Evolutionary conservation across 495 filamentous ascomycete species (phyloP), one percentile per base, ranked within the genome.

Genomic region (Aspergillus heteromorphus): DNA sequence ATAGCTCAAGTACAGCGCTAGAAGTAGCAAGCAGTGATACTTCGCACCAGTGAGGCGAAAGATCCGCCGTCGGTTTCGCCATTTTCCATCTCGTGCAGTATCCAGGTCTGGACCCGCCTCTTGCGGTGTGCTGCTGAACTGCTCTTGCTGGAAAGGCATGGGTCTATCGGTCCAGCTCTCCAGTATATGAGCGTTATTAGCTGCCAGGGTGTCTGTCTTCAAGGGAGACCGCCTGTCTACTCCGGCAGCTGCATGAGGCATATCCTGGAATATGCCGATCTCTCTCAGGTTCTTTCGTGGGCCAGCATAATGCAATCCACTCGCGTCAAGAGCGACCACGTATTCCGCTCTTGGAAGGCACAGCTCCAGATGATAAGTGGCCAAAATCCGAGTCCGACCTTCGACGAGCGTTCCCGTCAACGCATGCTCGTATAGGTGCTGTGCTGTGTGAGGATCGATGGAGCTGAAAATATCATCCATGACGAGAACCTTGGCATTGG

Each of bases 401-500:
- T 41, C 13, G 17, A 42, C 38, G 21, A 61, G 47, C 9, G 27
- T 51, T 8, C 65, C 54, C 17, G 38, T 61, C 1, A 23, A 67
- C 47, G 49, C 58, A 23, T 38, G 74, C 49, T 89, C 20, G 21
- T 47, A 47, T 23, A 47, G 6, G 27, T 47, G 43, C 21, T 47
- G 43, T 13, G 43, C 43, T 6, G 43, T 47, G 19, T 48, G 34
- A 13, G 36, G 61, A 57, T 78, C 72, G 7, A 77, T 62, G 10
- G 67, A 70, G 55, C 82, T 86, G 67, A 90, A 89, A 42, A 89
- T 88, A 59, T 90, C 87, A 59, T 90, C 87, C 29, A 90, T 65
- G 19, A 90, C 72, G 1, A 90, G 71, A 56, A 87, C 83, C 3
- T 83, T 81, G 6, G 87, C 87, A 6, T 85, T 72, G 8, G 86